Conservation (phyloP, 139 green algal genomes). For the Coccomyxa sp. region DNA sequence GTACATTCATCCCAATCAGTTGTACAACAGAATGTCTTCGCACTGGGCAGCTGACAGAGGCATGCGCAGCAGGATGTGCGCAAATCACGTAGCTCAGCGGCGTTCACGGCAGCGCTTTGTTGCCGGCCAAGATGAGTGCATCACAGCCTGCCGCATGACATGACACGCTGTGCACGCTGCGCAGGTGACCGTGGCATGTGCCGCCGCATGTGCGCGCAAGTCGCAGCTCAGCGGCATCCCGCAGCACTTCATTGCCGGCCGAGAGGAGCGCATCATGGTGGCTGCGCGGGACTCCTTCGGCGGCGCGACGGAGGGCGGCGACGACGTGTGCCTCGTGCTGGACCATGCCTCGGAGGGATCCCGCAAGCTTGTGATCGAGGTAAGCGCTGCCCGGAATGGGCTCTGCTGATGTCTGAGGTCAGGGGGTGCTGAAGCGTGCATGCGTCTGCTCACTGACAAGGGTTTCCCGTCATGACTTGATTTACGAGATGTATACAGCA, state of each 20-base stretch:
- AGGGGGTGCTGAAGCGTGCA: too few relatives aligned
- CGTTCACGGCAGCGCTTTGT: too few relatives aligned
- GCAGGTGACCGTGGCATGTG: slow-evolving; percentile 12
- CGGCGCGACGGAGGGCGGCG: slow-evolving; percentile 11
- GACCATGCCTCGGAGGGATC: slow-evolving; percentile 13
- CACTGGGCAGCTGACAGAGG: too few relatives aligned
- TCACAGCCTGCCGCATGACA: neutral
- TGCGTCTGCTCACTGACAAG: too few relatives aligned
- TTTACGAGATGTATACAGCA: too few relatives aligned
- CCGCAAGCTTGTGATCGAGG: neutral
- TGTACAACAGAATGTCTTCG: too few relatives aligned
- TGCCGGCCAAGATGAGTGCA: neutral
- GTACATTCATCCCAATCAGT: too few relatives aligned
- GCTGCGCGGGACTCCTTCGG: slow-evolving; percentile 14
- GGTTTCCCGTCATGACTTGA: too few relatives aligned
- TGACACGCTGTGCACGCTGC: neutral
- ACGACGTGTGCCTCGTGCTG: slow-evolving; percentile 10
- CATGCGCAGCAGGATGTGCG: neutral
- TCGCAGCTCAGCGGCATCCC: slow-evolving; percentile 13
- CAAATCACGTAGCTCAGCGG: neutral
- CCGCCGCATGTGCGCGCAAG: neutral
- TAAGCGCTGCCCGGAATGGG: too few relatives aligned
- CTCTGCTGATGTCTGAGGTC: too few relatives aligned
- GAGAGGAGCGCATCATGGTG: slow-evolving; percentile 1
- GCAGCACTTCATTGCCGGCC: slow-evolving; percentile 7